phyloP scores from a whole-genome alignment of 768 basidiomycete genomes.

The Tricholoma matsutake region DNA sequence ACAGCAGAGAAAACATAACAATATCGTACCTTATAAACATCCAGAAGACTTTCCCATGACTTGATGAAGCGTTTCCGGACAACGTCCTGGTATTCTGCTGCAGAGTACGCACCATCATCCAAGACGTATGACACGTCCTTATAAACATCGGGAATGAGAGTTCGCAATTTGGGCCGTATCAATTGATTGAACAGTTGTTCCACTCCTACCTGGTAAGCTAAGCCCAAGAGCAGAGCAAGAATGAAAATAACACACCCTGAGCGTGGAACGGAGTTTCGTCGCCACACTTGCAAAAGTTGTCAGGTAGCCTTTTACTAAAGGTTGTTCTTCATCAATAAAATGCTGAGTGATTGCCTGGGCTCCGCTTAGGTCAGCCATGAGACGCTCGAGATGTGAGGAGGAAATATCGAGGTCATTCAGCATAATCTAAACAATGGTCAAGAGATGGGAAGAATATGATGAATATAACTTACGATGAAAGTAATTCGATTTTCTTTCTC shows the following conservation, averaged over 20 bases:
- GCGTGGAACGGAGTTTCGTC: conserved; percentile 63
- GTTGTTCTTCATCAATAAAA: conserved; percentile 59
- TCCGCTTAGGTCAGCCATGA: conserved; percentile 61
- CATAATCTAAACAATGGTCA: conserved; percentile 52
- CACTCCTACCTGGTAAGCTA: conserved; percentile 58
- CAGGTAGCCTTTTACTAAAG: conserved; percentile 45
- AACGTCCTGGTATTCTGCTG: conserved; percentile 81
- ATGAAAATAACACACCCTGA: conserved; percentile 52
- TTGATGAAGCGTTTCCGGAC: conserved; percentile 89
- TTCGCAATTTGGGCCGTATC: conserved; percentile 82
- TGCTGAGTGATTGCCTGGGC: conserved; percentile 60
- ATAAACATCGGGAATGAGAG: conserved; percentile 82
- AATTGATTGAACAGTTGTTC: conserved; percentile 97
- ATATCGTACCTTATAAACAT: conserved; percentile 76
- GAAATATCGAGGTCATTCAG: conserved; percentile 96
- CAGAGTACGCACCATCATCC: conserved; percentile 83
- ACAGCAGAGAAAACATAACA: background rate
- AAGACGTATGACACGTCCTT: conserved; percentile 86
- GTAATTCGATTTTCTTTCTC: conserved; percentile 77
- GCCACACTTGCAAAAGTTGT: conserved; percentile 51
- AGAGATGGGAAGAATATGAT: conserved; percentile 1
- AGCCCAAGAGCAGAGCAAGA: background rate
- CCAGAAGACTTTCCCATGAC: conserved; percentile 81
- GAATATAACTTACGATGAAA: conserved; percentile 66
- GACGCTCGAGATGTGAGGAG: conserved; percentile 81